A percentile compares a stretch with the other conserved stretches of the same genome.
Evolutionary conservation across 2,329 filamentous ascomycete species (phyloP).

Genomic region (Aureobasidium lini): DNA sequence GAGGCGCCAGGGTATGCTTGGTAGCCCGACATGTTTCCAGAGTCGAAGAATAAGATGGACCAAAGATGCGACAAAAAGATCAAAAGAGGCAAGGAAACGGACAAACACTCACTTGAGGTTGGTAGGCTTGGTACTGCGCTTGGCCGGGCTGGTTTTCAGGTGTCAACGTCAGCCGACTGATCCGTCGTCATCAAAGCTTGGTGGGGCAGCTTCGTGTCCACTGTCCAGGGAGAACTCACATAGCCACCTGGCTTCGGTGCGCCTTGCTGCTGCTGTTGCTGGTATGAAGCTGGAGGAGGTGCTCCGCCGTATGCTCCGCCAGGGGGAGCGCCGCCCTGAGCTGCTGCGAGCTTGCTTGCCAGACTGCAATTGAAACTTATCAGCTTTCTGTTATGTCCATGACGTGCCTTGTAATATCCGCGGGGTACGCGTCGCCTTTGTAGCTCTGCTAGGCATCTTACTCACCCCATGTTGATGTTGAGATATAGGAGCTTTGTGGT

Average conservation of each 20-base stretch:
- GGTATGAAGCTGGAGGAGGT: conserved; percentile 22
- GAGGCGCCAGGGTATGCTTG: conserved; percentile 22
- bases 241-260: conserved; percentile 36
- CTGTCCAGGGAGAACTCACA: conserved; percentile 37
- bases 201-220: conserved; percentile 14
- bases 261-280: conserved; percentile 19
- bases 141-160: conserved; percentile 24
- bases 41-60: background rate
- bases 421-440: background rate
- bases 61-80: conserved; percentile 19
- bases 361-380: background rate
- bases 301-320: conserved; percentile 23
- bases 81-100: conserved; percentile 16
- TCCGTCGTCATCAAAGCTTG: conserved; percentile 12
- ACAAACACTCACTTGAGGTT: conserved; percentile 21
- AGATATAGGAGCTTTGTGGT: background rate
- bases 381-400: background rate
- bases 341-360: conserved; percentile 41
- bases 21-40: conserved; percentile 11
- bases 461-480: conserved; percentile 8
- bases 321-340: conserved; percentile 28
- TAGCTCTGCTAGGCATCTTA: background rate
- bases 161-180: conserved; percentile 17
- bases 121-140: conserved; percentile 48
- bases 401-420: background rate